phyloP scores from a whole-genome alignment of 192 early-diverging fungal genomes.

The Coemansia sp. region DNA sequence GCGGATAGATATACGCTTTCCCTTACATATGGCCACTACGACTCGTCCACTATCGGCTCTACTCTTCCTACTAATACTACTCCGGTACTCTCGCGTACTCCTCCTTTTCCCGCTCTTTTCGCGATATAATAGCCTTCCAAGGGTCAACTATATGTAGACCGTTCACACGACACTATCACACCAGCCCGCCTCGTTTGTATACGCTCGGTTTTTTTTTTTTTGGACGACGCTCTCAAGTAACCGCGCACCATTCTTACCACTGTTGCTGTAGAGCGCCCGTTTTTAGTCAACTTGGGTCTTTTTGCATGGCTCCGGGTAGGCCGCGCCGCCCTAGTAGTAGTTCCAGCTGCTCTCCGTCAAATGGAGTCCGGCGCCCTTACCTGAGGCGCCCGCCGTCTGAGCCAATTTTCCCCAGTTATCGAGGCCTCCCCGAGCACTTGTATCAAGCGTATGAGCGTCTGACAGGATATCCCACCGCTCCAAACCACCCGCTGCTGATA shows the following conservation, averaged over 20 bases:
- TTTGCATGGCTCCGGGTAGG: not conserved
- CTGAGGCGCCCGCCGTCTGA: not conserved
- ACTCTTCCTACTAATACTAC: not conserved
- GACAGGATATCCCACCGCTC: not conserved
- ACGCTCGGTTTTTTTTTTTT: not conserved
- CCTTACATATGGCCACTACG: not conserved
- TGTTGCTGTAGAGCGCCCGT: not conserved
- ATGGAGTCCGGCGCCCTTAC: not conserved
- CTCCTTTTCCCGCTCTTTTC: not conserved
- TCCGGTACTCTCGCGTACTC: not conserved
- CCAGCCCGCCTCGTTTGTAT: not conserved
- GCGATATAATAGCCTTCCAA: not conserved
- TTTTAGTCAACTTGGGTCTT: not conserved
- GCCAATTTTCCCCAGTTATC: not conserved
- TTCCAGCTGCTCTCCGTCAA: not conserved
- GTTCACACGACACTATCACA: not conserved
- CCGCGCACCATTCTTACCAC: not conserved
- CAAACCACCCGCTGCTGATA: conserved; percentile 16
- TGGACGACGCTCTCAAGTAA: not conserved
- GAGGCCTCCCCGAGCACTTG: conserved; percentile 35
- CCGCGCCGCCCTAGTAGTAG: not conserved
- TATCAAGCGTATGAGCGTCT: conserved; percentile 23
- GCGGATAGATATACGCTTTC: not conserved
- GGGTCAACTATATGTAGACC: not conserved
- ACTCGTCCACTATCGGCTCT: not conserved